Percentiles rank a stretch among this genome's conserved stretches.
Evolutionary conservation across 768 basidiomycete genomes (phyloP).

Genomic region (Kwoniella mangroviensis): DNA sequence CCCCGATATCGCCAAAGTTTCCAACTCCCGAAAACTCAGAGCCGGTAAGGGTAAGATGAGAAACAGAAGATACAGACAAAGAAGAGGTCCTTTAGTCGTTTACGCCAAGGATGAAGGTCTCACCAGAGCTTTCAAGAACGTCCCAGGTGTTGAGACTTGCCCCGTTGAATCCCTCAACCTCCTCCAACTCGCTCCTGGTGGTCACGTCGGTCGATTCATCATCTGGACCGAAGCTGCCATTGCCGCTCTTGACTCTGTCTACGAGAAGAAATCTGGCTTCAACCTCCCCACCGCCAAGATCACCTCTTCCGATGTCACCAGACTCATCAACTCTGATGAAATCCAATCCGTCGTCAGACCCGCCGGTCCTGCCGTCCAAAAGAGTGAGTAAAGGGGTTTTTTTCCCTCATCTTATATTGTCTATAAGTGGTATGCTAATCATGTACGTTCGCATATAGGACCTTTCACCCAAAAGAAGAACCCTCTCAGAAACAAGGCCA

Average conservation of each 20-base stretch:
- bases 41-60: slow-evolving; percentile 97
- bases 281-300: slow-evolving; percentile 97
- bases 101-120: slow-evolving; percentile 98
- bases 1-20: slow-evolving; percentile 91
- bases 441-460: slow-evolving; percentile 28
- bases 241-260: slow-evolving; percentile 87
- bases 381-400: slow-evolving; percentile 63
- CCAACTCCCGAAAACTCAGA: slow-evolving; percentile 93
- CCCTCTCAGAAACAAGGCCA: slow-evolving; percentile 88
- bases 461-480: slow-evolving; percentile 99
- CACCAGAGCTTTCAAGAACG: slow-evolving; percentile 97
- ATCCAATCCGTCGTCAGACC: slow-evolving; percentile 96
- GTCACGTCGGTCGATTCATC: slow-evolving; percentile 96
- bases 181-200: slow-evolving; percentile 98
- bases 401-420: neutral
- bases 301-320: slow-evolving; percentile 92
- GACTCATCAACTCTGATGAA: slow-evolving; percentile 96
- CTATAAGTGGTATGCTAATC: neutral
- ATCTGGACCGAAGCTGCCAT: slow-evolving; percentile 99
- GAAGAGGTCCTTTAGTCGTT: slow-evolving; percentile 94
- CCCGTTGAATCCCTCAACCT: slow-evolving; percentile 93
- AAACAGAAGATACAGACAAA: slow-evolving; percentile 94
- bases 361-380: slow-evolving; percentile 79
- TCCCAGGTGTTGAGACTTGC: slow-evolving; percentile 96
- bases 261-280: slow-evolving; percentile 70